A percentile compares a stretch with the other conserved stretches of the same genome.
Evolutionary conservation across 768 basidiomycete genomes (phyloP).

Genomic region (Kwoniella sp.): DNA sequence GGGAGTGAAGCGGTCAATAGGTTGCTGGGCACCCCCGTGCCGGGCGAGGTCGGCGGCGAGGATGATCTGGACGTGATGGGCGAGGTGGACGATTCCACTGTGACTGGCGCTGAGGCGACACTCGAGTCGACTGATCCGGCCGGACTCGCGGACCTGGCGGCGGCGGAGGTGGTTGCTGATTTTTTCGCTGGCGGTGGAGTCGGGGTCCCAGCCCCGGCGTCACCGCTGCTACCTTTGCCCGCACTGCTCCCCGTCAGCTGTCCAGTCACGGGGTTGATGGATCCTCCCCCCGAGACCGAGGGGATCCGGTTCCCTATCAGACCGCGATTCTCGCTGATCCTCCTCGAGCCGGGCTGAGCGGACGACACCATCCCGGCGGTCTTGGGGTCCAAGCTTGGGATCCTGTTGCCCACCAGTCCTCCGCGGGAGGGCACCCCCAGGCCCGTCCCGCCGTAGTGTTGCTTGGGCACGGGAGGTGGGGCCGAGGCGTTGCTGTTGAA

Average conservation of each 20-base stretch:
- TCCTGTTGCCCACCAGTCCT: constrained; percentile 37
- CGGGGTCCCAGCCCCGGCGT: background rate
- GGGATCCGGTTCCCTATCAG: constrained; percentile 40
- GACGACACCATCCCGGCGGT: constrained; percentile 23
- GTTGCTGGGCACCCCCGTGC: constrained; percentile 9
- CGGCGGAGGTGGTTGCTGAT: background rate
- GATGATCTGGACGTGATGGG: constrained; percentile 32
- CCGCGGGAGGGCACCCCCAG: background rate
- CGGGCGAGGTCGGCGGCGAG: constrained; percentile 33
- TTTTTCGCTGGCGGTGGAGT: background rate
- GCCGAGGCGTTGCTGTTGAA: constrained; percentile 45
- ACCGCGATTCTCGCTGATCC: constrained; percentile 29
- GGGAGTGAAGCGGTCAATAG: constrained; percentile 36
- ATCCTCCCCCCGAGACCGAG: constrained; percentile 7
- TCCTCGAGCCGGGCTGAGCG: constrained; percentile 5
- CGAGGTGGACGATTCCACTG: constrained; percentile 15
- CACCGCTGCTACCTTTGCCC: background rate
- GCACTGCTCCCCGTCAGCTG: constrained; percentile 9
- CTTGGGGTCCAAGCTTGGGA: constrained; percentile 40
- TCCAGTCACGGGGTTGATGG: background rate
- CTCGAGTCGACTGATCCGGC: constrained; percentile 32
- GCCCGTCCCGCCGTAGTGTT: constrained; percentile 29
- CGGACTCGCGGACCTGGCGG: constrained; percentile 31
- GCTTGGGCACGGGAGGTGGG: constrained; percentile 36
- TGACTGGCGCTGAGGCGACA: constrained; percentile 11